phyloP scores from a whole-genome alignment of 441 rosid genomes.

The Hypseocharis bilobata region DNA sequence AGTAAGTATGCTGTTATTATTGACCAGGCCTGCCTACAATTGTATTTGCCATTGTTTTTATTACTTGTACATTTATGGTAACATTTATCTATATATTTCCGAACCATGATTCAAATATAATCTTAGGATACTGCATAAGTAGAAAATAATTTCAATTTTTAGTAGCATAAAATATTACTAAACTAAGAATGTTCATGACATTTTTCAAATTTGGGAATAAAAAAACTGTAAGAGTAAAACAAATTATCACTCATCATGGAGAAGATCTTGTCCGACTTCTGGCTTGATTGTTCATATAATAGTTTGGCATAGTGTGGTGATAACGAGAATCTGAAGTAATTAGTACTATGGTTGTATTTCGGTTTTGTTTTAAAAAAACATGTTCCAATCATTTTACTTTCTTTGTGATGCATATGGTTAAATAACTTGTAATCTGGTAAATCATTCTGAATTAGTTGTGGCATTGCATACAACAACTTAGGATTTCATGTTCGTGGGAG shows the following conservation, averaged over 20 bases:
- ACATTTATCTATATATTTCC: neutral
- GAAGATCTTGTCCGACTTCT: neutral
- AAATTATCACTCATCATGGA: neutral
- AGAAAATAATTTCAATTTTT: too few species aligned
- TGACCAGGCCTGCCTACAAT: neutral
- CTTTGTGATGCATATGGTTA: neutral
- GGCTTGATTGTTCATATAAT: neutral
- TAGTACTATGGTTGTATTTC: neutral
- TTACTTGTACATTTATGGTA: neutral
- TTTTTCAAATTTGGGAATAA: neutral
- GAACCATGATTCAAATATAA: too few species aligned
- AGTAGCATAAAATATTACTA: too few species aligned
- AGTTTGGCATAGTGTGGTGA: neutral
- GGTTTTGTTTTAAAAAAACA: too few species aligned
- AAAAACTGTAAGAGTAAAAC: neutral
- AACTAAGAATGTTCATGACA: too few species aligned
- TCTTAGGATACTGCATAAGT: too few species aligned
- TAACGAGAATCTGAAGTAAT: neutral
- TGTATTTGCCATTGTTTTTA: neutral
- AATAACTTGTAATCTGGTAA: neutral
- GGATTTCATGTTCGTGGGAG: too few species aligned
- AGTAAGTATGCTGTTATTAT: conserved; percentile 40
- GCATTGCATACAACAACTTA: neutral
- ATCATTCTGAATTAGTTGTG: neutral
- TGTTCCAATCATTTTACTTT: neutral